Conservation (phyloP, 768 basidiomycete genomes). For the Podaxis sp. region DNA sequence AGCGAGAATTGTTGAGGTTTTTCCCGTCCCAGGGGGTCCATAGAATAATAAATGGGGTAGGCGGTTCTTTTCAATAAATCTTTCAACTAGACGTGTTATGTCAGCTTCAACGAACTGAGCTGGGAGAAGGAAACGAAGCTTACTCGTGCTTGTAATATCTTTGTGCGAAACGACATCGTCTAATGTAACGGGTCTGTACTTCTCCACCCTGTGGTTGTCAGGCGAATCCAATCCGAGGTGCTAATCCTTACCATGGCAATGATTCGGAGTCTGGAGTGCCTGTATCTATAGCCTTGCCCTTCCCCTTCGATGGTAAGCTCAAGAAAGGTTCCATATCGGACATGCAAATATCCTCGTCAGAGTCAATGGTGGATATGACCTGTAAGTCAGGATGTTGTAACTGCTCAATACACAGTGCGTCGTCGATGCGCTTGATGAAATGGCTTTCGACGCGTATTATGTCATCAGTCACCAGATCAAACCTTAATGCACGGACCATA, state of each 20-base stretch:
- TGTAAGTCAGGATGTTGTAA: neutral
- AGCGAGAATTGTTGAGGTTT: conserved; percentile 95
- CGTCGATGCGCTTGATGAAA: conserved; percentile 17
- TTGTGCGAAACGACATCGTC: conserved; percentile 96
- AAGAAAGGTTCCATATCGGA: conserved; percentile 39
- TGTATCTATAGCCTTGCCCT: conserved; percentile 56
- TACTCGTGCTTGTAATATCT: conserved; percentile 93
- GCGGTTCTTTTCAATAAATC: conserved; percentile 92
- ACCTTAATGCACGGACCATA: conserved; percentile 41
- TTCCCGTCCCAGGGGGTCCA: conserved; percentile 97
- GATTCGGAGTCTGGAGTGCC: conserved; percentile 52
- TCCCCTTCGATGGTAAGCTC: conserved; percentile 51
- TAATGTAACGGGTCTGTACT: conserved; percentile 88
- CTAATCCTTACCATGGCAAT: conserved; percentile 70
- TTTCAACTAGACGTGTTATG: conserved; percentile 65
- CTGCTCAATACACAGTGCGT: neutral
- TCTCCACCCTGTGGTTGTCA: conserved; percentile 77
- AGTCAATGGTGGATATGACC: conserved; percentile 40
- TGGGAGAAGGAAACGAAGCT: conserved; percentile 21
- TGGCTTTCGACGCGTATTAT: conserved; percentile 14
- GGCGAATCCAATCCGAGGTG: conserved; percentile 10
- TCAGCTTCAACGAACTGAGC: conserved; percentile 2
- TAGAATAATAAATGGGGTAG: conserved; percentile 96
- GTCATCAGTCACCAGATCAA: conserved; percentile 17
- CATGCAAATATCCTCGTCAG: conserved; percentile 52